Evolutionary conservation across 371 early-diverging fungal genomes (phyloP).

Genomic region (Haplosporangium sp.): DNA sequence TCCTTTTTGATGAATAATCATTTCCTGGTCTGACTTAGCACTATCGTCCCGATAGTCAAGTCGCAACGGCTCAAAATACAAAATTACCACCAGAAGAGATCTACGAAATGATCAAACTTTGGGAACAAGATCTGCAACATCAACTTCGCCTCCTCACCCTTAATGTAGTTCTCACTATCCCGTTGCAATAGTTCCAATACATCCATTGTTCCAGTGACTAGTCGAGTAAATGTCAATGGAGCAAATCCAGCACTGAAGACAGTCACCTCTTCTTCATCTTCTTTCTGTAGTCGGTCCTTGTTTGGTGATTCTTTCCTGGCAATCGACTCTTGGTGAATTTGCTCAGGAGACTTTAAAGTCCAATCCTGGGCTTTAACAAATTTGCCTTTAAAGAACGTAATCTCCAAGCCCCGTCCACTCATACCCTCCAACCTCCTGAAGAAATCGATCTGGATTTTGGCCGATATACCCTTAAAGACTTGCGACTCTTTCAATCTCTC

Average conservation of each 20-base stretch:
- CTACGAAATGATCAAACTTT: constrained; percentile 18
- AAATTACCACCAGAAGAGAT: constrained; percentile 30
- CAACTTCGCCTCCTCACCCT: constrained; percentile 19
- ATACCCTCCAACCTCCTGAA: constrained; percentile 25
- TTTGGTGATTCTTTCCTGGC: not conserved
- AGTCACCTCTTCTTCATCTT: not conserved
- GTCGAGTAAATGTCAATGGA: constrained; percentile 27
- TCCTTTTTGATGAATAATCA: too few relatives aligned
- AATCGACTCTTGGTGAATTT: not conserved
- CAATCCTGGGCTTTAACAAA: constrained; percentile 14
- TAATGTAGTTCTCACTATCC: constrained; percentile 22
- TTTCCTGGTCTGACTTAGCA: too few relatives aligned
- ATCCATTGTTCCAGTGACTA: constrained; percentile 20
- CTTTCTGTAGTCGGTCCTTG: not conserved
- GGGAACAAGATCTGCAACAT: constrained; percentile 33
- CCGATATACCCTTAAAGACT: constrained; percentile 3
- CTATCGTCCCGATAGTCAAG: too few relatives aligned
- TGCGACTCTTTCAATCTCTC: constrained; percentile 22
- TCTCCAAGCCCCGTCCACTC: constrained; percentile 25
- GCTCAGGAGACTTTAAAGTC: constrained; percentile 1
- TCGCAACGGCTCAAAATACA: too few relatives aligned
- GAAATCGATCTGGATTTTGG: constrained; percentile 16
- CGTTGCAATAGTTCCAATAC: constrained; percentile 27
- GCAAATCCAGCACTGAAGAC: constrained; percentile 21
- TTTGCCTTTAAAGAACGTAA: constrained; percentile 23